phyloP scores from a whole-genome alignment of 176 grass and related monocot species.

The Dendrocalamus sinicus region DNA sequence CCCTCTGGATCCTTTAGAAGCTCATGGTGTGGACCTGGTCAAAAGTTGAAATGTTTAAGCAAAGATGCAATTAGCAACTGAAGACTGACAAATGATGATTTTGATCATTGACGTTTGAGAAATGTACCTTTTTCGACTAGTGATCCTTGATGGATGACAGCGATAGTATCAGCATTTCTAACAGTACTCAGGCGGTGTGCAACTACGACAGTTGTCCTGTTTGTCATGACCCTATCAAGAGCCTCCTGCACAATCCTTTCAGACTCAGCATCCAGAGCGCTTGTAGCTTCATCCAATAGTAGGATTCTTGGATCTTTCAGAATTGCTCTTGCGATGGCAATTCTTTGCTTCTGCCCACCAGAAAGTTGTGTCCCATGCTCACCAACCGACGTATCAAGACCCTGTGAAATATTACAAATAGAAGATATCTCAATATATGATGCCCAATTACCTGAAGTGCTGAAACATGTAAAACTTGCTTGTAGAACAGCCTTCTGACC shows the following conservation, averaged over 20 bases:
- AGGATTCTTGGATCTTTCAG: constrained; percentile 92
- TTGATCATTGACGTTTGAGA: background rate
- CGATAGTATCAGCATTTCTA: constrained; percentile 80
- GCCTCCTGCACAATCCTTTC: constrained; percentile 88
- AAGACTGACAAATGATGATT: constrained; percentile 11
- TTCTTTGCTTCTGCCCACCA: constrained; percentile 94
- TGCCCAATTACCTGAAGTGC: constrained; percentile 1
- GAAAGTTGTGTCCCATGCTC: constrained; percentile 87
- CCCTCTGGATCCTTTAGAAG: constrained; percentile 77
- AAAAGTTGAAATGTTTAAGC: constrained; percentile 40
- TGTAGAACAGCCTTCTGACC: constrained; percentile 47
- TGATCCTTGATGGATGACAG: constrained; percentile 80
- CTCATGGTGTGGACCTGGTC: constrained; percentile 71
- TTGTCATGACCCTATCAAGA: constrained; percentile 83
- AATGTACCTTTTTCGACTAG: constrained; percentile 83
- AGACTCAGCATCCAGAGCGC: constrained; percentile 84
- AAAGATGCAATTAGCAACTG: constrained; percentile 24
- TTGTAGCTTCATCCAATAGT: constrained; percentile 89
- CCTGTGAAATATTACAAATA: constrained; percentile 50
- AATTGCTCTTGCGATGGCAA: constrained; percentile 93
- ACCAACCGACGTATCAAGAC: constrained; percentile 82
- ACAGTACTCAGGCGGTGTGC: constrained; percentile 88
- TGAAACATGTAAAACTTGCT: constrained; percentile 5
- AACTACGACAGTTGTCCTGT: constrained; percentile 83
- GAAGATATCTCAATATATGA: constrained; percentile 27